Base-by-base conservation (phyloP, 2,329 filamentous ascomycete genomes). In the Dothistroma septosporum region DNA sequence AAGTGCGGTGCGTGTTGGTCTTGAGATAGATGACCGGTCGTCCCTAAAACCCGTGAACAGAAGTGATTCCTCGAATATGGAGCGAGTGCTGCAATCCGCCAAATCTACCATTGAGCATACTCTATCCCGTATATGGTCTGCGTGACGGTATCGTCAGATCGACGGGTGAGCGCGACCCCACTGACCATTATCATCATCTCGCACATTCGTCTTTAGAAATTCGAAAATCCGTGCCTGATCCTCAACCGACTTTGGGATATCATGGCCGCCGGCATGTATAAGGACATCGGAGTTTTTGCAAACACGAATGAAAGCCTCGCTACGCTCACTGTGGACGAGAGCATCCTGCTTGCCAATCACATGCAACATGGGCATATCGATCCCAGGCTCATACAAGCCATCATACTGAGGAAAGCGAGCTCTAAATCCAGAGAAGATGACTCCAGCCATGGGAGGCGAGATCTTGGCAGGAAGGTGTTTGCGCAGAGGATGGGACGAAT, bases 371-470 rank as follows among this genome's bases (percentile, higher is more conserved):
- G 65, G 65, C 4, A 65, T 52, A 32, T 62, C 63, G 33, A 67
- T 65, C 2, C 62, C 60, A 55, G 52, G 47, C 55, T 65, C 65
- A 52, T 67, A 67, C 31, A 67, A 37, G 10, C 48, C 37, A 57
- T 67, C 63, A 57, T 67, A 67, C 41, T 61, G 58, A 21, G 57
- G 41, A 44, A 67, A 67, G 22, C 63, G 53, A 47, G 65, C 65
- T 12, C 65, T 48, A 19, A 67, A 67, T 1, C 65, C 65, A 21
- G 63, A 64, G 41, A 65, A 67, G 6, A 67, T 64, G 1, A 67
- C 58, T 1, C 65, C 63, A 21, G 61, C 61, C 22, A 56, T 57
- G 2, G 64, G 57, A n/a, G 55, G 57, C 21, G 31, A 57, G 19
- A 52, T 16, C n/a, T 54, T 28, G 19, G 60, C 10, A 10, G 32